Evolutionary conservation across 2,329 filamentous ascomycete genomes (phyloP), one percentile per base, ranked within the genome.

Genomic region (Paraconiothyrium brasiliense): DNA sequence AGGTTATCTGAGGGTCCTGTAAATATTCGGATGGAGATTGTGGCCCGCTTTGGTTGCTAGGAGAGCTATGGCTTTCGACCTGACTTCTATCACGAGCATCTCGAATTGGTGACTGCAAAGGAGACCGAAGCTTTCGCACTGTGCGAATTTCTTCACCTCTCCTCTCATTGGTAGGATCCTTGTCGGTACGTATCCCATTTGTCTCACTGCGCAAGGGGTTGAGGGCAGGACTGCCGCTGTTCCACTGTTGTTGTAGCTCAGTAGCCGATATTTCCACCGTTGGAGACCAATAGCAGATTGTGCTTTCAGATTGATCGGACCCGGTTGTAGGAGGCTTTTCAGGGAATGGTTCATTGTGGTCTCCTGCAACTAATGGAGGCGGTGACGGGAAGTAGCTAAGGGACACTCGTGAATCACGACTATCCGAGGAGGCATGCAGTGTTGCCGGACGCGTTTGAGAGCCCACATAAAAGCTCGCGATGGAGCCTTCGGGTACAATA

Each of bases 391-490:
- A 32, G 37, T 20, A 11, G 10, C 34, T 41, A 13, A 24, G 1
- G 11, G 49, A 43, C 14, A 8, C 51, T 16, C 7, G 20, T 24
- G 39, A 16, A 22, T 52, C 35, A 8, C 24, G 22, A 4, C 11
- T 11, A 30, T 30, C 50, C 14, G 34, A n/a, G 8, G 20, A 22
- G 3, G 35, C 34, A 52, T 24, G 35, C 49, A 39, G 20, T 6
- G 49, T 41, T 41, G 11, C 34, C 13, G 34, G 49, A 14, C 20
- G 49, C 13, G n/a, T 24, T 16, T 14, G 35, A 1, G 9, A 13
- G 10, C 35, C 50, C 11, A 41, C n/a, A n/a, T 54, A 30, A 41
- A 16, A 54, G 24, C 50, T 54, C 24, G 50, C 50, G 20, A 54
- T 34, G 5, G 34, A 43, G 13, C 50, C 50, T 13, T 54, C 50